These are phyloP conservation scores for Pulveroboletus sp. DNA, from an alignment of 768 basidiomycete species.

Conservation along the genomic window DNA sequence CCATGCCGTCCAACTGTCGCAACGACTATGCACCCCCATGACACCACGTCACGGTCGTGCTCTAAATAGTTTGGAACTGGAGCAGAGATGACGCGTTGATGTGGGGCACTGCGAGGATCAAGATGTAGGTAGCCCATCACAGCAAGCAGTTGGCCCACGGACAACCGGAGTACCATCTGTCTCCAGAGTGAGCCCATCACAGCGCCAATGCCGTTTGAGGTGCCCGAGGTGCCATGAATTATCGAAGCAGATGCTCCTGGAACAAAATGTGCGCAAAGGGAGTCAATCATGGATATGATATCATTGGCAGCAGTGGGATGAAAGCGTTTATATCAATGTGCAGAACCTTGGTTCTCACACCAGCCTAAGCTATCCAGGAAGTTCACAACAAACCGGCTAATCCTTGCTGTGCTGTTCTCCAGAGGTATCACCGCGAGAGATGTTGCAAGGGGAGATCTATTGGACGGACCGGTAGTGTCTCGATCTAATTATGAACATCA, in stretches of 20 bases:
- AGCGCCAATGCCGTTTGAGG: neutral
- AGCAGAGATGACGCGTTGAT: neutral
- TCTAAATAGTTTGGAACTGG: neutral
- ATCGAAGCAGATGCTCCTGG: neutral
- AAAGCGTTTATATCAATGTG: no score
- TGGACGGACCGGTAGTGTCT: slow-evolving; percentile 3
- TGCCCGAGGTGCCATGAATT: neutral
- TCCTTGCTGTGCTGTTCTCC: neutral
- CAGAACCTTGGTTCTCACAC: no score
- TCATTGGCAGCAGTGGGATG: neutral
- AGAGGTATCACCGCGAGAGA: no score
- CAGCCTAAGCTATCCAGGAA: no score
- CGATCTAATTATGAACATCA: slow-evolving; percentile 24
- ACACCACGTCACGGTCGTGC: no score
- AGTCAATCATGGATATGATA: neutral
- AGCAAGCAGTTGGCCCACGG: neutral
- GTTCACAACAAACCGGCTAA: no score
- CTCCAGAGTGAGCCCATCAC: neutral
- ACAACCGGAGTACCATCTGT: neutral
- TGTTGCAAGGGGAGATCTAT: slow-evolving; percentile 18
- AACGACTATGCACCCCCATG: no score
- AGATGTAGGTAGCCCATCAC: neutral
- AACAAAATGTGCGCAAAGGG: neutral
- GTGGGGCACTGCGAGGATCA: neutral
- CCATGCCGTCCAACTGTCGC: no score